phyloP scores from a whole-genome alignment of 2,329 filamentous ascomycete species.

The Neodidymelliopsis sp. region DNA sequence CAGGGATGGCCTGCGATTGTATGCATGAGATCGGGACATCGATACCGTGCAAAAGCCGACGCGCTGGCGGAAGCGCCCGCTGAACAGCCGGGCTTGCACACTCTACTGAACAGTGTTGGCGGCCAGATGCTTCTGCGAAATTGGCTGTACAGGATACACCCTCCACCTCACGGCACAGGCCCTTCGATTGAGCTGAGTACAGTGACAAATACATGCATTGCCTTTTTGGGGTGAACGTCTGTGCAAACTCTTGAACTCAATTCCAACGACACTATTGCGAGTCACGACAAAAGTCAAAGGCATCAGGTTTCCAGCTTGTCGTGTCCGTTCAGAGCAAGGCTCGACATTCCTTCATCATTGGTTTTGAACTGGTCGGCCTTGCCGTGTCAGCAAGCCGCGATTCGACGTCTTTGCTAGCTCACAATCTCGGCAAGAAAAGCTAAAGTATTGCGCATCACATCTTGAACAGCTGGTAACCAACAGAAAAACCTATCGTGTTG shows the following conservation, averaged over 20 bases:
- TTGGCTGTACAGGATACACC: conserved; percentile 7
- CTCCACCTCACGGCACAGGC: conserved; percentile 7
- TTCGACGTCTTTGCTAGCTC: no score
- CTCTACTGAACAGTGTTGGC: conserved; percentile 18
- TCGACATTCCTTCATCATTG: neutral
- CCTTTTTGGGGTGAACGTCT: conserved; percentile 9
- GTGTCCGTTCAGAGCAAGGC: neutral
- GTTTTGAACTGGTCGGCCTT: no score
- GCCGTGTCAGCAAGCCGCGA: no score
- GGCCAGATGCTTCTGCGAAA: conserved; percentile 1
- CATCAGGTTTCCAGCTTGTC: neutral
- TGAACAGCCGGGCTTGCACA: conserved; percentile 23
- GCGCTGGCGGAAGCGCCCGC: conserved; percentile 24
- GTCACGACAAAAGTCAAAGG: neutral
- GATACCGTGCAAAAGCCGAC: conserved; percentile 9
- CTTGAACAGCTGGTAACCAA: no score
- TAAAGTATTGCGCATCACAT: no score
- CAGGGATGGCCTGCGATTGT: conserved; percentile 16
- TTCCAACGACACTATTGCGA: conserved; percentile 16
- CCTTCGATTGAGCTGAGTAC: conserved; percentile 3
- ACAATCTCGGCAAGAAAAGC: no score
- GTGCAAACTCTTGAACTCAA: conserved; percentile 26
- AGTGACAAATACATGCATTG: conserved; percentile 25
- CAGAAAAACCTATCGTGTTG: no score
- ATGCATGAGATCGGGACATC: conserved; percentile 12